A percentile compares a stretch with the other conserved stretches of the same genome.
phyloP scores from a whole-genome alignment of 1,139 yeast species.

The Candida sojae region DNA sequence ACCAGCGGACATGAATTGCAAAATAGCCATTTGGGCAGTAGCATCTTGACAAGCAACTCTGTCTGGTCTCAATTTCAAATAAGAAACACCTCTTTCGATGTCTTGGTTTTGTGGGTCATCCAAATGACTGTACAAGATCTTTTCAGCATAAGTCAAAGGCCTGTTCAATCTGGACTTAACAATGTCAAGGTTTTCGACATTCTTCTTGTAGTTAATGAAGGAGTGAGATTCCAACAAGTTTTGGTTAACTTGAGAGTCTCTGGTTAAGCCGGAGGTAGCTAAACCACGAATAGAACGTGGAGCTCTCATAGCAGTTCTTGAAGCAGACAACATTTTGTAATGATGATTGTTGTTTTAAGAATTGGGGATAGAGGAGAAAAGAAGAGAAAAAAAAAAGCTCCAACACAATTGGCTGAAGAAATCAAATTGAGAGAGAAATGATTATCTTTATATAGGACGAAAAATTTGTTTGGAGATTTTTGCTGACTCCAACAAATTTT shows the following conservation, averaged over 20 bases:
- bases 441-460: background rate
- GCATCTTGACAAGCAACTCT: conserved; percentile 99
- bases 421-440: background rate
- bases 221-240: conserved; percentile 88
- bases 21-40: conserved; percentile 94
- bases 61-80: conserved; percentile 97
- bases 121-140: conserved; percentile 92
- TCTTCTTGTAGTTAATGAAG: conserved; percentile 75
- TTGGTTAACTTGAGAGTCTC: conserved; percentile 91
- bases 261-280: conserved; percentile 75
- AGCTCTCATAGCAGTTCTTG: conserved; percentile 34
- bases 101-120: conserved; percentile 96
- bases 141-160: conserved; percentile 97
- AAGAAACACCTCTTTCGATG: conserved; percentile 93
- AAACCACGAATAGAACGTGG: conserved; percentile 61
- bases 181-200: conserved; percentile 80
- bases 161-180: conserved; percentile 86
- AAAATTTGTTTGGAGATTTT: background rate
- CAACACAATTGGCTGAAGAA: conserved; percentile 5
- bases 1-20: conserved; percentile 97
- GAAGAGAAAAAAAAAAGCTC: conserved; percentile 3
- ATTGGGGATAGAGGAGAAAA: background rate
- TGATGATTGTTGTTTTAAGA: background rate
- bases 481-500: background rate
- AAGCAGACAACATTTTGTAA: conserved; percentile 40